phyloP scores from a whole-genome alignment of 345 rosid species.

The Pistacia vera region DNA sequence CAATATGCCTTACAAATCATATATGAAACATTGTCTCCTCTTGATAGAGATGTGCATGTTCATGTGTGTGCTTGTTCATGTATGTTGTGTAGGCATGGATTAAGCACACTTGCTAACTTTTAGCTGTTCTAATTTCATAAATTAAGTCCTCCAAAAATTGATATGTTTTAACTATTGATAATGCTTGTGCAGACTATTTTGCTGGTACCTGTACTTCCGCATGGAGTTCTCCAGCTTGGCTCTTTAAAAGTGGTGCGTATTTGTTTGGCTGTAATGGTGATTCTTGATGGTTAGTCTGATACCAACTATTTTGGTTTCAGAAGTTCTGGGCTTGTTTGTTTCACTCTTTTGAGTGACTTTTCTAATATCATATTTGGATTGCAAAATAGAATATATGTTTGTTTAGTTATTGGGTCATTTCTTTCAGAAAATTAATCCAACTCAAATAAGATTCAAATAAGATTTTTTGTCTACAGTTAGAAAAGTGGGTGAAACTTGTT shows the following conservation, averaged over 20 bases:
- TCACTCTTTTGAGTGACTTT: too few relatives aligned
- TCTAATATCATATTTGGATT: too few relatives aligned
- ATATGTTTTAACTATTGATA: slow-evolving; percentile 10
- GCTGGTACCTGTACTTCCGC: slow-evolving; percentile 60
- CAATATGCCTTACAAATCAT: not conserved
- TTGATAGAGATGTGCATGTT: not conserved
- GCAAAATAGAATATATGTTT: too few relatives aligned
- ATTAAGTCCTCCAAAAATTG: slow-evolving; percentile 13
- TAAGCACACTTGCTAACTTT: slow-evolving; percentile 7
- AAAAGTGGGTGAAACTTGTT: too few relatives aligned
- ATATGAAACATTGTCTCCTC: slow-evolving; percentile 6
- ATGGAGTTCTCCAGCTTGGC: slow-evolving; percentile 74
- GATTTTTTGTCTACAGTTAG: too few relatives aligned
- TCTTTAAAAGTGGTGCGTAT: slow-evolving; percentile 52
- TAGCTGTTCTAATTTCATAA: not conserved
- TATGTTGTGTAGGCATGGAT: not conserved
- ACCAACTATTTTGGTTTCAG: not conserved
- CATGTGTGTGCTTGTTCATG: not conserved
- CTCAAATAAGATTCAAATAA: too few relatives aligned
- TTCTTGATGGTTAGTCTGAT: not conserved
- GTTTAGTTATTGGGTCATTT: too few relatives aligned
- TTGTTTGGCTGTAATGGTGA: slow-evolving; percentile 12
- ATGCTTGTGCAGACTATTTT: slow-evolving; percentile 56
- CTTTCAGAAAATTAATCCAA: too few relatives aligned
- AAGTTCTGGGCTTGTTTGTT: not conserved